Base-by-base conservation (phyloP, 75 land plant species). In the Gnetum montanum region DNA sequence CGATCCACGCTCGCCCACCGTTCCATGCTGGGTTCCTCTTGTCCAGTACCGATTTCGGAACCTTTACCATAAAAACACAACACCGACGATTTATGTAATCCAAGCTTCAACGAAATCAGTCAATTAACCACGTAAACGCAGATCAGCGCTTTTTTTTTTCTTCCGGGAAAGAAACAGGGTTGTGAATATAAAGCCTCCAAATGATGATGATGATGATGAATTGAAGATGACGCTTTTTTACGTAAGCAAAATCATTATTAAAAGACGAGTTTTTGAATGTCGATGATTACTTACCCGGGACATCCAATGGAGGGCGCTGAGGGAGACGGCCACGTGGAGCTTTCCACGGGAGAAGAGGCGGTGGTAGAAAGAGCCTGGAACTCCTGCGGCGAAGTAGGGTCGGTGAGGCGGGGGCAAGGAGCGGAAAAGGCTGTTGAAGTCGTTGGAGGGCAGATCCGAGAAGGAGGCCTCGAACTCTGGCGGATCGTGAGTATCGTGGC, bases 361-460 rank as follows among this genome's bases (percentile, higher is more conserved):
- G 11, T 49, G 36, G 28, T 75, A 79, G 49, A 75, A 70, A 1
- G 82, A 75, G 3, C 82, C 82, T 0, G 82, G 79, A 31, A 79
- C 82, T 8, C 79, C 79, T n/a, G 67, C 83, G 8, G 71, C 71
- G 34, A 33, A 71, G 31, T 59, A 70, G 4, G 34, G 22, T 38
- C 40, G 52, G 19, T 50, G 15, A 30, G 46, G 52, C 56, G 45
- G 34, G 13, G 59, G 61, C 46, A 78, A 11, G 2, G 65, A 67
- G n/a, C 56, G 70, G 57, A 81, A 77, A 16, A 81, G 53, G 13
- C 70, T 68, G 61, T 81, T 77, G 81, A 81, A 81, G 45, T 81
- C 84, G 49, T 81, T 81, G 0, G 77, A 81, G 0, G 84, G 81
- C 24, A 78, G 69, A 50, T 81, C 84, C 24, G 60, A 64, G 66